Base-by-base conservation (phyloP, 2,329 filamentous ascomycete species). In the Acephala macrosclerotiorum region DNA sequence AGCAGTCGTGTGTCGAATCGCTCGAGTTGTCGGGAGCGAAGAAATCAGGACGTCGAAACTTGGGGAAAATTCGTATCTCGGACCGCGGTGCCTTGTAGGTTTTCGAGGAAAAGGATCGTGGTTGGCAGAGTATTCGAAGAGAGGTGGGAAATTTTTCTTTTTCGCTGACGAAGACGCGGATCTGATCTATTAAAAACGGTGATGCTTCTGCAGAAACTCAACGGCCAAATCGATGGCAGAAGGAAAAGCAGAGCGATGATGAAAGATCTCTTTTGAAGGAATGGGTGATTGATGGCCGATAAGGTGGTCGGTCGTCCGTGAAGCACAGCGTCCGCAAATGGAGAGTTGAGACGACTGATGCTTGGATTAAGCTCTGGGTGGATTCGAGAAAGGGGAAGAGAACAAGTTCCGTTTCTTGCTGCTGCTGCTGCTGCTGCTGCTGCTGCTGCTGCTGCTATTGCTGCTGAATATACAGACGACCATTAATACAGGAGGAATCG, bases 261-360 rank as follows among this genome's bases (percentile, higher is more conserved):
- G 12, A 3, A 14, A 16, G 70, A 67, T 70, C 55, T 65, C 12
- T 58, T 59, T 56, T 60, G 73, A 75, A 73, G 68, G 67, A 68
- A 64, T 68, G 68, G 70, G 66, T 63, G 68, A 68, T 63, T 66
- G 62, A 70, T 71, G 72, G 62, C 72, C 73, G 73, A 75, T 71
- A 65, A 58, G 68, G 71, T n/a, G 68, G 69, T 74, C 69, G 71
- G 73, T 69, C 67, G 67, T 74, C 71, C 71, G 73, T 75, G 72
- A 66, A 69, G 69, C 66, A 70, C 62, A 45, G 47, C 42, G 59
- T 65, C 65, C 29, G 66, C 61, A 68, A 61, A 42, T 40, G 47
- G 58, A 59, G 38, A 60, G 57, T 57, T 65, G 64, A 65, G 63
- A 68, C 59, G 60, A 38, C 33, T 57, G 58, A 59, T 68, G 68